These are phyloP conservation scores for Chytriomyces hyalinus DNA, from an alignment of 192 early-diverging fungal species.

Conservation along the genomic window DNA sequence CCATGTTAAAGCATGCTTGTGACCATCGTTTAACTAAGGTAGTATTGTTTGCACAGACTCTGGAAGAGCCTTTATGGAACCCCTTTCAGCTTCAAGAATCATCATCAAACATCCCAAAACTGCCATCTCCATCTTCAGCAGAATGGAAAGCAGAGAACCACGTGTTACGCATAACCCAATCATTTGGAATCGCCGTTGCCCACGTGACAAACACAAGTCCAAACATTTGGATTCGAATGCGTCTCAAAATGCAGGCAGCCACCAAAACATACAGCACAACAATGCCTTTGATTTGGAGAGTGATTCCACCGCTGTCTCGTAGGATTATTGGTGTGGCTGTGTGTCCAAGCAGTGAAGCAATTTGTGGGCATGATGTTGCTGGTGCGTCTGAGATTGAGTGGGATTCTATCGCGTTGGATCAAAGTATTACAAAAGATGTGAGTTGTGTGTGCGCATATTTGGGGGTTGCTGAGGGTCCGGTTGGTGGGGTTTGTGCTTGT, in stretches of 20 bases:
- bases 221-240: background rate
- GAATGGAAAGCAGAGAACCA: background rate
- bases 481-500: background rate
- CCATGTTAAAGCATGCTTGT: background rate
- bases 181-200: constrained; percentile 19
- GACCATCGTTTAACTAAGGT: too few species aligned
- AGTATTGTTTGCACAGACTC: background rate
- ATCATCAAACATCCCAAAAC: background rate
- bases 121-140: too few species aligned
- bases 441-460: background rate
- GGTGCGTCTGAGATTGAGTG: constrained; percentile 11
- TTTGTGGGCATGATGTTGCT: constrained; percentile 18
- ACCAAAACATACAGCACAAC: constrained; percentile 25
- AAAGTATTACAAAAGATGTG: too few species aligned
- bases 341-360: constrained; percentile 27
- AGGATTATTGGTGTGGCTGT: constrained; percentile 21
- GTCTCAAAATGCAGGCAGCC: background rate
- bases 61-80: background rate
- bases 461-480: background rate
- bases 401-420: constrained; percentile 1
- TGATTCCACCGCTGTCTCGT: constrained; percentile 12
- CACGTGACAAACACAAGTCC: constrained; percentile 28
- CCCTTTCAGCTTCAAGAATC: constrained; percentile 2
- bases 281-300: background rate
- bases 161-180: constrained; percentile 13